Percentiles rank a stretch among this genome's conserved stretches.
Conservation (phyloP, 352 stramenopile species). For the Phytophthora sp. region DNA sequence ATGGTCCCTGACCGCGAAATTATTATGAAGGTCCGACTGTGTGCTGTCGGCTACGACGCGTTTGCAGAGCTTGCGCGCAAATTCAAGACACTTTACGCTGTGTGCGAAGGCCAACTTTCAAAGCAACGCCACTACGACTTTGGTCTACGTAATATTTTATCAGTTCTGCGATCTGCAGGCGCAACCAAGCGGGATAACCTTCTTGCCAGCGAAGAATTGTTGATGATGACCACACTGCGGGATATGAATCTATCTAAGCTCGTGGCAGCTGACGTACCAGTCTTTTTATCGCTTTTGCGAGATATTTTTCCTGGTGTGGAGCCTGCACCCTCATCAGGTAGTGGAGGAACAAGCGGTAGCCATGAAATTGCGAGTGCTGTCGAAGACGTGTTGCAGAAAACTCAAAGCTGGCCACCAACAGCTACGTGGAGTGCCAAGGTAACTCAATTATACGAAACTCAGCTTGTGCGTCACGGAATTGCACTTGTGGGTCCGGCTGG, state of each 20-base stretch:
- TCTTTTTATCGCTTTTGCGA: constrained; percentile 90
- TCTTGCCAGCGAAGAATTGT: constrained; percentile 91
- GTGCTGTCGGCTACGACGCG: constrained; percentile 89
- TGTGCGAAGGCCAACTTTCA: constrained; percentile 94
- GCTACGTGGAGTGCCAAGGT: constrained; percentile 88
- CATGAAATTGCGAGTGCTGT: constrained; percentile 82
- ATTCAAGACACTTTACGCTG: constrained; percentile 96
- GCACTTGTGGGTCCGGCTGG: constrained; percentile 90
- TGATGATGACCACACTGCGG: constrained; percentile 95
- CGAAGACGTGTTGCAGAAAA: constrained; percentile 71
- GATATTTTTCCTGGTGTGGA: constrained; percentile 88
- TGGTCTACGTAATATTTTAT: constrained; percentile 94
- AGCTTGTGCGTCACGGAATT: constrained; percentile 92
- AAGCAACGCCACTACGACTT: constrained; percentile 96
- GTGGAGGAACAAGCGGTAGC: constrained; percentile 35
- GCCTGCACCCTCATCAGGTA: constrained; percentile 29
- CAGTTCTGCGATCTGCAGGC: constrained; percentile 95
- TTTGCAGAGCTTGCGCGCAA: constrained; percentile 96
- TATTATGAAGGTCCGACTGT: constrained; percentile 95
- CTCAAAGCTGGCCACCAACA: constrained; percentile 34
- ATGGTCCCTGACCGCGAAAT: constrained; percentile 98
- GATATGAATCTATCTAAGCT: constrained; percentile 96
- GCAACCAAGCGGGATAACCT: constrained; percentile 95
- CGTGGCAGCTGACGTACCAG: constrained; percentile 90
- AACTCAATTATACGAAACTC: constrained; percentile 93